Base-by-base conservation (phyloP, 2,329 filamentous ascomycete species). In the Kalaharituber pfeilii region DNA sequence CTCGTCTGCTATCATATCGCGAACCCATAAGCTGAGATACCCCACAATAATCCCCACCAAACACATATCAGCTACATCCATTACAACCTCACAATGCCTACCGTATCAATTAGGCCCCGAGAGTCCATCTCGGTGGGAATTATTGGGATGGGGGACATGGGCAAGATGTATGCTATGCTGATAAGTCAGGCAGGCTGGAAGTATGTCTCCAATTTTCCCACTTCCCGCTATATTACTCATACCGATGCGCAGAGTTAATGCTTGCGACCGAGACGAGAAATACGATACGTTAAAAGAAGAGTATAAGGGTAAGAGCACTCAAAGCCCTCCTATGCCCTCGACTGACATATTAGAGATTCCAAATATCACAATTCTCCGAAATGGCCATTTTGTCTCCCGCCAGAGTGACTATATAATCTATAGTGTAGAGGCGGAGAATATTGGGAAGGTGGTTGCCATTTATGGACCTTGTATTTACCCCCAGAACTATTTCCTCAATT, bases 111-210 rank as follows among this genome's bases (percentile, higher is more conserved):
- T n/a, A n/a, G n/a, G n/a, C n/a, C n/a, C n/a, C n/a, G n/a, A n/a
- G n/a, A n/a, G n/a, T n/a, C 33, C 20, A 86, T 86, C 67, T 79
- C 82, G 59, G 78, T 98, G 62, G 91, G 91, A 62, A 84, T 98
- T 66, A 98, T 98, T 68, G 91, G 91, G 57, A 95, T 98, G 88
- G 91, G 91, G 61, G 89, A 95, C 66, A 98, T 98, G 91, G 91
- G 91, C 66, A 94, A 83, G 76, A 93, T 98, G 86, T 98, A 98
- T 70, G 86, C 91, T 66, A 80, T 83, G 66, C 80, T 81, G 66
- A 78, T 98, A 65, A 87, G 86, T 69, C 79, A 79, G 67, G 91
- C 89, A 67, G 91, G 91, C 66, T 98, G 91, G 89, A 95, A 86
- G 91, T 96, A 84, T 79, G 73, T 65, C 26, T 29, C 59, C 25